phyloP scores from a whole-genome alignment of 192 early-diverging fungal species.

The Coemansia sp. region DNA sequence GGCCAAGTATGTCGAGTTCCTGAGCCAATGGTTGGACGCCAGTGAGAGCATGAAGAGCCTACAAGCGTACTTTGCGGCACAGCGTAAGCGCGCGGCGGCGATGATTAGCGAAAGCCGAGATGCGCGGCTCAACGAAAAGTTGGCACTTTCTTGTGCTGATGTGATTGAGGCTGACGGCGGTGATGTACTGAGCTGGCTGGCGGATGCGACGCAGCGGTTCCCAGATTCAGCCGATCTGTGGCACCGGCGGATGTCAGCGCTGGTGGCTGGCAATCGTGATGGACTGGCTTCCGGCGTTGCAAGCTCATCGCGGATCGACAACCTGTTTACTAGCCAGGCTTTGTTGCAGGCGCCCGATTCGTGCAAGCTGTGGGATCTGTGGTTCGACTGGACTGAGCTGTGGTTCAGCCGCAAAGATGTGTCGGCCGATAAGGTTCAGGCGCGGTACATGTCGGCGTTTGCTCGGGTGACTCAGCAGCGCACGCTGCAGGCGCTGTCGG shows the following conservation, averaged over 20 bases:
- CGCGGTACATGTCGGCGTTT: conserved; percentile 52
- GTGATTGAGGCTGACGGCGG: neutral
- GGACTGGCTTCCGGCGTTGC: neutral
- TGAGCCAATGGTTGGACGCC: conserved; percentile 46
- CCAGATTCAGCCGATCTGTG: conserved; percentile 30
- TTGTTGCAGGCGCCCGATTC: conserved; percentile 25
- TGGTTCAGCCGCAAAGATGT: conserved; percentile 1
- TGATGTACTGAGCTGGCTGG: conserved; percentile 35
- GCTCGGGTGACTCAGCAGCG: conserved; percentile 47
- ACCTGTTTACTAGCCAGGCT: conserved; percentile 50
- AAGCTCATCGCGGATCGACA: conserved; percentile 34
- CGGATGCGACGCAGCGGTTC: conserved; percentile 25
- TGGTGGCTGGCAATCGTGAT: neutral
- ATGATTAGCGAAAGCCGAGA: conserved; percentile 55
- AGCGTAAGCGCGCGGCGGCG: conserved; percentile 58
- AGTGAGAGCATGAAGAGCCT: conserved; percentile 18
- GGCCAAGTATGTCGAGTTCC: conserved; percentile 63
- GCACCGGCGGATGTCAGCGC: conserved; percentile 17
- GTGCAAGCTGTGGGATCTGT: conserved; percentile 50
- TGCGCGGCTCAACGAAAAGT: conserved; percentile 38
- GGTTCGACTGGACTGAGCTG: conserved; percentile 42
- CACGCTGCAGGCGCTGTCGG: conserved; percentile 40
- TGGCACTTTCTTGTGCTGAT: conserved; percentile 52
- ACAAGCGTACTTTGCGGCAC: conserved; percentile 37
- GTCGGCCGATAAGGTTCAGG: conserved; percentile 47